Evolutionary conservation across 1,284 basidiomycete genomes (phyloP), one percentile per base, ranked within the genome.

Genomic region (Ganoderma sinense): DNA sequence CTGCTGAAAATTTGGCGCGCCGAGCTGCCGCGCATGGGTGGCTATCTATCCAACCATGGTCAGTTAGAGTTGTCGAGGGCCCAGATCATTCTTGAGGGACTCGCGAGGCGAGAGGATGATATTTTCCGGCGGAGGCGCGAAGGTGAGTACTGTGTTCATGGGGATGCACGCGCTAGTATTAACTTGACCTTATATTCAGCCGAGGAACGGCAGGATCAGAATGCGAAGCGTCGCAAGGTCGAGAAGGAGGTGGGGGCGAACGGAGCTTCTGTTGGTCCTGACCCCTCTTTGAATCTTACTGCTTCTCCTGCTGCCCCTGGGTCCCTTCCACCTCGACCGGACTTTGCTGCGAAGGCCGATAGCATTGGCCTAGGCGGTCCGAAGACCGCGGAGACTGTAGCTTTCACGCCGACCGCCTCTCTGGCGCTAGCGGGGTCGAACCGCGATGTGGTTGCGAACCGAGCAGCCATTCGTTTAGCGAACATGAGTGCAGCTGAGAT

Each of bases 401-500:
- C 86, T 71, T 87, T 88, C 72, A 80, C 83, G 7, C 85, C 90
- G 65, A 83, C 84, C 64, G 92, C 91, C 66, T 84, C 86, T 62
- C 91, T 87, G 75, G 92, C 92, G 43, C 84, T 90, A 59, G 93
- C 88, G 59, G 93, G 92, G 31, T 94, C 93, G 39, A 96, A 97
- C 81, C 88, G 88, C 74, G 95, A 97, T 79, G 89, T 97, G 68
- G 94, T 97, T 56, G 91, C 92, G 66, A 97, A 97, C 79, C 89
- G 95, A 68, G 88, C 89, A 74, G 94, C 94, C 29, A 96, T 97
- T 74, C 90, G 97, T 69, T 93, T 98, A 89, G 97, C 97, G 18
- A 99, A 99, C 79, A 90, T 98, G 88, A 95, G 91, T 82, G 97
- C 97, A 58, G 97, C 97, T 68, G 95, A 98, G 78, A 90, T 93